Percentiles rank a stretch among this genome's conserved stretches.
These are phyloP conservation scores for Sarocladiaceae sp. DNA, from an alignment of 2,329 filamentous ascomycete species.

Conservation along the genomic window DNA sequence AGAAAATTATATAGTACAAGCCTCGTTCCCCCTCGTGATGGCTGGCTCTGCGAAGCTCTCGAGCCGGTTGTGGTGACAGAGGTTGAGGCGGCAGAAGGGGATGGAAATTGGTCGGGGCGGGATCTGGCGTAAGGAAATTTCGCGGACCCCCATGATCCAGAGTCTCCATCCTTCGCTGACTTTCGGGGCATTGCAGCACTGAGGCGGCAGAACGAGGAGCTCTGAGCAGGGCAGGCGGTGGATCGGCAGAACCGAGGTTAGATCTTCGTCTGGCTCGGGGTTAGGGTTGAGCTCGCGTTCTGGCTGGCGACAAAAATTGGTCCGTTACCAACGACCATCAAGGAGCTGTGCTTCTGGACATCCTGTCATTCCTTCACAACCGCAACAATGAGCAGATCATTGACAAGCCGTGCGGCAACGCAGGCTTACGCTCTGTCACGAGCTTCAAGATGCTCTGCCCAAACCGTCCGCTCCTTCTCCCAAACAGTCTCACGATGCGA, in stretches of 20 bases:
- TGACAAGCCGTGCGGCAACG: conserved; percentile 36
- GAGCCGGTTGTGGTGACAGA: conserved; percentile 4
- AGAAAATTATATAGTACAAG: conserved; percentile 18
- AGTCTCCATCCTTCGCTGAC: conserved; percentile 1
- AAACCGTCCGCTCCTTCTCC: conserved; percentile 27
- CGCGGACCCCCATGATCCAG: too few relatives aligned
- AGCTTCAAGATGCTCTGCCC: conserved; percentile 16
- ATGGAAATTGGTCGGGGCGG: conserved; percentile 17
- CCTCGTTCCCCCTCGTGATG: conserved; percentile 20
- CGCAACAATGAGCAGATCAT: conserved; percentile 37
- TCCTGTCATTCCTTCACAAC: conserved; percentile 9
- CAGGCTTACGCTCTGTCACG: conserved; percentile 25
- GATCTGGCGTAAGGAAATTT: conserved; percentile 9
- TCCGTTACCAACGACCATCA: conserved; percentile 11
- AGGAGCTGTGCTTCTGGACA: not conserved
- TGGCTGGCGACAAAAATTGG: conserved; percentile 21
- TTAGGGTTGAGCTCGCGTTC: too few relatives aligned
- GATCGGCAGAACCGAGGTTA: conserved; percentile 28
- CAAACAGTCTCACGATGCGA: conserved; percentile 26
- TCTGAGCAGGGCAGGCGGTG: conserved; percentile 28
- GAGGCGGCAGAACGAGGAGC: not conserved
- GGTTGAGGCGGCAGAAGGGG: conserved; percentile 17
- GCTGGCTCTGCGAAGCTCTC: conserved; percentile 10
- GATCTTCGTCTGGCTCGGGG: too few relatives aligned
- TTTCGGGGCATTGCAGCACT: not conserved